Percentiles rank a stretch among this genome's conserved stretches.
Conservation (phyloP, 805 yeast genomes). For the Myxozyma geophila region DNA sequence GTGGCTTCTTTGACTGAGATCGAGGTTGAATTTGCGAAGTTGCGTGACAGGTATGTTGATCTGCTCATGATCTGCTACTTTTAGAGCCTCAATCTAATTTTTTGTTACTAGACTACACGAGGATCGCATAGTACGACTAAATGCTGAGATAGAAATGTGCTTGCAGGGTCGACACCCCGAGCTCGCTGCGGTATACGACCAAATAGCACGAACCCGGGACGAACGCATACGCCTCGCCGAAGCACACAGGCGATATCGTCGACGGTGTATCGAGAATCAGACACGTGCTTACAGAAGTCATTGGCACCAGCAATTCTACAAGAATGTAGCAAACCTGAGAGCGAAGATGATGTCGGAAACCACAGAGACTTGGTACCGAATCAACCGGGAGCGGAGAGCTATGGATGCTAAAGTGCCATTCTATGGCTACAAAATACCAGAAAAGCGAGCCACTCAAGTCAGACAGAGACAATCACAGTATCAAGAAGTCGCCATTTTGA, state of each 20-base stretch:
- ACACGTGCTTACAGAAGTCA: constrained; percentile 78
- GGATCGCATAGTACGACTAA: constrained; percentile 75
- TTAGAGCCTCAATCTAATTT: neutral
- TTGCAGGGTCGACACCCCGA: constrained; percentile 91
- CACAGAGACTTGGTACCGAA: constrained; percentile 87
- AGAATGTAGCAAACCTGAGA: constrained; percentile 68
- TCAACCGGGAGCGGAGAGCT: constrained; percentile 83
- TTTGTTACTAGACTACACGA: constrained; percentile 59
- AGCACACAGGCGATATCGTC: constrained; percentile 62
- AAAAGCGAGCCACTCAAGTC: constrained; percentile 56
- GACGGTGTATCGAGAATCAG: constrained; percentile 77
- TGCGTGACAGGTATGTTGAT: constrained; percentile 62
- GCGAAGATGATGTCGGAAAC: constrained; percentile 68
- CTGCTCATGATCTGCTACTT: neutral
- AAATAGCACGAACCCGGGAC: constrained; percentile 72
- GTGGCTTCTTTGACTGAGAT: constrained; percentile 74
- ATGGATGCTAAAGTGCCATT: constrained; percentile 67
- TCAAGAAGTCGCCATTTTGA: constrained; percentile 69
- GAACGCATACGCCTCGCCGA: constrained; percentile 61
- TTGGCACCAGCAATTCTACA: constrained; percentile 66
- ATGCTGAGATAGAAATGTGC: constrained; percentile 85
- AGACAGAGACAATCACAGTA: constrained; percentile 68
- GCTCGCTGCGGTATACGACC: constrained; percentile 50
- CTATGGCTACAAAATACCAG: constrained; percentile 50
- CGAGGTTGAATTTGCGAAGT: constrained; percentile 82